These are phyloP conservation scores for Yamadazyma takamatsuzukensis DNA, from an alignment of 805 yeast species.

Conservation along the genomic window DNA sequence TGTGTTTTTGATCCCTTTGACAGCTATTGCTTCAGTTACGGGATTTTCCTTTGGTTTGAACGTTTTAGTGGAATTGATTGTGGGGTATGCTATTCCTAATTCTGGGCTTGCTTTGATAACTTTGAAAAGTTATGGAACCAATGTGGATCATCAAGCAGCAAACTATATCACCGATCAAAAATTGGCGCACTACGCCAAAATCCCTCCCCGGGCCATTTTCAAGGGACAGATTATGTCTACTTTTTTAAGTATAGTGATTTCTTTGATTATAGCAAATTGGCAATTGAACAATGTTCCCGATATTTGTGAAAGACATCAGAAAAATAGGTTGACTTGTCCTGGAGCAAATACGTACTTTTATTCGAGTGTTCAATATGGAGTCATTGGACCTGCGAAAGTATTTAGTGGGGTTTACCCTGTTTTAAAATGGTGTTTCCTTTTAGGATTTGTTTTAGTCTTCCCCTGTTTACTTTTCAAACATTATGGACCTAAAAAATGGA, in stretches of 20 bases:
- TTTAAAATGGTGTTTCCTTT: slow-evolving; percentile 54
- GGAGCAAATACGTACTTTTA: slow-evolving; percentile 49
- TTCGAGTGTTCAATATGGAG: slow-evolving; percentile 54
- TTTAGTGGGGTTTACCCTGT: slow-evolving; percentile 54
- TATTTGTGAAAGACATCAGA: slow-evolving; percentile 33
- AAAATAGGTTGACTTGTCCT: slow-evolving; percentile 35
- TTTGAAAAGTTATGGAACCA: slow-evolving; percentile 44
- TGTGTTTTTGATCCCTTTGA: slow-evolving; percentile 57
- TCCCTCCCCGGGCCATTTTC: slow-evolving; percentile 61
- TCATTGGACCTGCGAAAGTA: slow-evolving; percentile 55
- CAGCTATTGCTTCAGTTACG: slow-evolving; percentile 59
- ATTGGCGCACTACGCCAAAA: slow-evolving; percentile 53
- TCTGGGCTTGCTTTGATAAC: slow-evolving; percentile 57
- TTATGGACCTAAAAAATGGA: slow-evolving; percentile 28
- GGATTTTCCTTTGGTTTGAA: slow-evolving; percentile 57
- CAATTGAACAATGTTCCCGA: slow-evolving; percentile 33
- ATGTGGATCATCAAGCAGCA: slow-evolving; percentile 63
- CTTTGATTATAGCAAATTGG: slow-evolving; percentile 38
- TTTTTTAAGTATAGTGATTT: slow-evolving; percentile 28
- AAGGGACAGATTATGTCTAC: slow-evolving; percentile 41
- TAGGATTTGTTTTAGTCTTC: slow-evolving; percentile 44
- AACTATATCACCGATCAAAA: slow-evolving; percentile 46
- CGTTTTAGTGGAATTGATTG: slow-evolving; percentile 60
- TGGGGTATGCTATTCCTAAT: slow-evolving; percentile 63
- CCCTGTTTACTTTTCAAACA: slow-evolving; percentile 36